Evolutionary conservation across 2,329 filamentous ascomycete genomes (phyloP).

Genomic region (Rugonectria rugulosa): DNA sequence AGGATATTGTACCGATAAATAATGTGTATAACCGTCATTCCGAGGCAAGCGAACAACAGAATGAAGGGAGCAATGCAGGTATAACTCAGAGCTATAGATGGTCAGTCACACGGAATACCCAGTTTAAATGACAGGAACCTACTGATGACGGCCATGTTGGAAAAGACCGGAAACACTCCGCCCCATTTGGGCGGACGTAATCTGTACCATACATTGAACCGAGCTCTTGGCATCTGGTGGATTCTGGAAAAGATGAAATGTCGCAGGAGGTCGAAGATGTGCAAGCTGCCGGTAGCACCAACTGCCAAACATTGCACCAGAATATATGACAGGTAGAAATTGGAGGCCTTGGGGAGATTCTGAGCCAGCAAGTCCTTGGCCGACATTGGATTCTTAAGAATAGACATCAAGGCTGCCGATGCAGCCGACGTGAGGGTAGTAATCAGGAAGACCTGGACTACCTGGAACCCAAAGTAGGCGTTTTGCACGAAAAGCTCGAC

Average conservation of each 20-base stretch:
- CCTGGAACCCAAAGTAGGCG: slow-evolving; percentile 88
- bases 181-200: slow-evolving; percentile 83
- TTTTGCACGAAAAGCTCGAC: slow-evolving; percentile 92
- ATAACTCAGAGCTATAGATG: slow-evolving; percentile 75
- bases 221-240: slow-evolving; percentile 79
- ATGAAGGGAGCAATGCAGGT: slow-evolving; percentile 87
- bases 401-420: slow-evolving; percentile 69
- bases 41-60: slow-evolving; percentile 80
- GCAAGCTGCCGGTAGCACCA: slow-evolving; percentile 76
- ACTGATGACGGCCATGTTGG: slow-evolving; percentile 82
- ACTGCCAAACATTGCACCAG: slow-evolving; percentile 88
- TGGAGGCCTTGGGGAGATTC: slow-evolving; percentile 83
- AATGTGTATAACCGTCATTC: slow-evolving; percentile 82
- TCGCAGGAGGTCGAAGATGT: slow-evolving; percentile 68
- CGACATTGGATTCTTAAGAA: slow-evolving; percentile 67
- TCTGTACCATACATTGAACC: slow-evolving; percentile 79
- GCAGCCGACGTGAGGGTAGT: slow-evolving; percentile 85
- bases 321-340: slow-evolving; percentile 95
- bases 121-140: slow-evolving; percentile 42
- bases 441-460: slow-evolving; percentile 91
- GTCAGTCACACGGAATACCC: slow-evolving; percentile 4
- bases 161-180: slow-evolving; percentile 81
- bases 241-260: slow-evolving; percentile 71
- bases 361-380: slow-evolving; percentile 72
- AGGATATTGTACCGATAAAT: slow-evolving; percentile 92